These are phyloP conservation scores for Ogataea angusta DNA, from an alignment of 805 yeast genomes.

Conservation along the genomic window DNA sequence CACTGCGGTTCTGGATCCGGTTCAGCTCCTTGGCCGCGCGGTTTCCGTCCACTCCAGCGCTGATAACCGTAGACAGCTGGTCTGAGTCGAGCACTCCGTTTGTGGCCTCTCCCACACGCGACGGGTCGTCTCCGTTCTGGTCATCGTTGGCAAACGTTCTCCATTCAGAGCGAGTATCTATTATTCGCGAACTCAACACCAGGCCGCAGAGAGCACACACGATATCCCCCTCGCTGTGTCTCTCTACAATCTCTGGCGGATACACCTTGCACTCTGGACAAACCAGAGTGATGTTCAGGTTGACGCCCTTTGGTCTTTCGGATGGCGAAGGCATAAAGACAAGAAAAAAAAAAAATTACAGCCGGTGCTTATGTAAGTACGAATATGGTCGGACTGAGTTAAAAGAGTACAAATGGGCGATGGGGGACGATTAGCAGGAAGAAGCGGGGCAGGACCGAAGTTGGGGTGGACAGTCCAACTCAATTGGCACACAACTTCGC, in stretches of 20 bases:
- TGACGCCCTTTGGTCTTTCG: slow-evolving; percentile 54
- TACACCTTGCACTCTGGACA: slow-evolving; percentile 96
- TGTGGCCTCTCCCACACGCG: slow-evolving; percentile 98
- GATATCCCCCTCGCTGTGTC: slow-evolving; percentile 96
- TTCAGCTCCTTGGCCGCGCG: slow-evolving; percentile 84
- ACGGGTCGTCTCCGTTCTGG: slow-evolving; percentile 96
- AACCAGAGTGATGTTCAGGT: slow-evolving; percentile 81
- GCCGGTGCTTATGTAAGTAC: slow-evolving; percentile 2
- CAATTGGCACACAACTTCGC: not conserved
- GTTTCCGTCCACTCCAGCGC: slow-evolving; percentile 82
- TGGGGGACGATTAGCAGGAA: not conserved
- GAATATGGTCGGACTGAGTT: not conserved
- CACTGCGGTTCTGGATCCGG: slow-evolving; percentile 81
- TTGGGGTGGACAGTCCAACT: not conserved
- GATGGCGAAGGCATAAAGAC: slow-evolving; percentile 23
- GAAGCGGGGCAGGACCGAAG: not conserved
- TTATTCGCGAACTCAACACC: slow-evolving; percentile 86
- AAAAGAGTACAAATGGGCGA: not conserved
- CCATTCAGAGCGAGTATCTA: slow-evolving; percentile 97
- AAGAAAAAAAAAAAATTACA: slow-evolving; percentile 4
- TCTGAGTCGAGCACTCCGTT: slow-evolving; percentile 89
- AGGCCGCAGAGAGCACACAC: slow-evolving; percentile 98
- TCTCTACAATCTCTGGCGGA: slow-evolving; percentile 93
- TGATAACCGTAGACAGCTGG: slow-evolving; percentile 88
- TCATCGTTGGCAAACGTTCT: slow-evolving; percentile 97